Evolutionary conservation across 2,329 filamentous ascomycete species (phyloP), one percentile per base, ranked within the genome.

Genomic region (Macrophomina tecta): DNA sequence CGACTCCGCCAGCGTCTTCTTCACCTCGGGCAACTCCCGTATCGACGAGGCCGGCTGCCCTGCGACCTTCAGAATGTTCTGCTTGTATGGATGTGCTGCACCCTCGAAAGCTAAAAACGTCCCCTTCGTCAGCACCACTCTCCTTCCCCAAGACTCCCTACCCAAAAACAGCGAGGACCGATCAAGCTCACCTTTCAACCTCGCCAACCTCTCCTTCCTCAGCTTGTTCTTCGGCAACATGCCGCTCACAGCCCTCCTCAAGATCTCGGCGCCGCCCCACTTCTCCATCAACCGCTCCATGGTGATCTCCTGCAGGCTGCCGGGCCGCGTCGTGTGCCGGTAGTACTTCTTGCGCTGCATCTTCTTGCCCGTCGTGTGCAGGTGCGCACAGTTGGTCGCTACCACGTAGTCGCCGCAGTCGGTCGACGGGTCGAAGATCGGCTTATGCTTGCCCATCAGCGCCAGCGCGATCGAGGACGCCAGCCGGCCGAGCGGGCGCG

Each of bases 371-470:
- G 95, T 98, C 1, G 89, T 90, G 82, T 94, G 89, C 60, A 99
- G 85, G 56, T 94, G 89, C 48, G 91, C 87, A 84, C 95, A 98
- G 79, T 93, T 90, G 45, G 92, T 92, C 62, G 95, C 94, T 0
- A 99, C 94, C 12, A 99, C 94, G 80, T 99, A 99, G 87, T 99
- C 95, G 73, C 95, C 95, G 85, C 95, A 98, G 85, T 99, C 95
- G 69, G 94, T 97, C 28, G 93, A 97, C 1, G 95, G 95, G 82
- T 98, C 92, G 83, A 89, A 99, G 80, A 95, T 97, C 28, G 95
- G 95, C 83, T 99, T 99, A 86, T 99, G 91, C 85, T 99, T 99
- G 82, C 95, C 95, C 94, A 98, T 97, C 63, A 97, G 88, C 68
- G 92, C 85, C 64, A 90, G 84, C 69, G 94, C 94, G 79, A 97